Percentiles rank a stretch among this genome's conserved stretches.
Evolutionary conservation across 257 asterid species (phyloP).

Genomic region (Cruciata laevipes): DNA sequence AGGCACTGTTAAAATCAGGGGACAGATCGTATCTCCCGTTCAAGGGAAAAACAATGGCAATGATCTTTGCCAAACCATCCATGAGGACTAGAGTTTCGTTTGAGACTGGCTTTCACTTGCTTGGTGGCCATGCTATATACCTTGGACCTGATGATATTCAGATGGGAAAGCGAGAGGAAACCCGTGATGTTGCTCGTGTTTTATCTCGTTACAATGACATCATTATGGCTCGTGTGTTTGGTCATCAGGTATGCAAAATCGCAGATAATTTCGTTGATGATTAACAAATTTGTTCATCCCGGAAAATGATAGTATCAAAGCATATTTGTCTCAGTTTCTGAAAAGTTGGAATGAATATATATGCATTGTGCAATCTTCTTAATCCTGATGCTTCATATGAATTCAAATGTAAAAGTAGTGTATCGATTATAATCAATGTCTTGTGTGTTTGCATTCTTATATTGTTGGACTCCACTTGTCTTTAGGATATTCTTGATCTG

Average conservation of each 20-base stretch:
- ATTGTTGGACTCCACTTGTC: constrained; percentile 13
- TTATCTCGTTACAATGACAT: constrained; percentile 91
- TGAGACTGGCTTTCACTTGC: constrained; percentile 88
- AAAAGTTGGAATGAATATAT: no score
- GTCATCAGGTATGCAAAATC: constrained; percentile 75
- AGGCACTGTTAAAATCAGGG: constrained; percentile 79
- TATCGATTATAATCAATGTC: no score
- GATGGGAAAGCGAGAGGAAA: constrained; percentile 99
- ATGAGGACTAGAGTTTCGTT: constrained; percentile 99
- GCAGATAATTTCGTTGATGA: neutral
- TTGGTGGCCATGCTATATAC: constrained; percentile 94
- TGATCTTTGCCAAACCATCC: constrained; percentile 98
- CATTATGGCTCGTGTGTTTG: constrained; percentile 97
- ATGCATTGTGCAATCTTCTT: neutral
- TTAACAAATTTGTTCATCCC: neutral
- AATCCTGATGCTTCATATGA: neutral
- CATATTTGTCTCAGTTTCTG: neutral
- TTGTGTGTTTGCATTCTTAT: neutral
- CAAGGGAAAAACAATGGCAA: constrained; percentile 92
- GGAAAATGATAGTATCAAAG: neutral
- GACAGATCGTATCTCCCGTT: constrained; percentile 86
- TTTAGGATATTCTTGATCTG: constrained; percentile 87
- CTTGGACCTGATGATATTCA: constrained; percentile 94
- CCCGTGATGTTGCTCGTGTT: constrained; percentile 96
- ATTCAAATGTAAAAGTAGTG: neutral